Evolutionary conservation across 2,329 filamentous ascomycete species (phyloP), one percentile per base, ranked within the genome.

Genomic region (Penicillium sclerotiorum): DNA sequence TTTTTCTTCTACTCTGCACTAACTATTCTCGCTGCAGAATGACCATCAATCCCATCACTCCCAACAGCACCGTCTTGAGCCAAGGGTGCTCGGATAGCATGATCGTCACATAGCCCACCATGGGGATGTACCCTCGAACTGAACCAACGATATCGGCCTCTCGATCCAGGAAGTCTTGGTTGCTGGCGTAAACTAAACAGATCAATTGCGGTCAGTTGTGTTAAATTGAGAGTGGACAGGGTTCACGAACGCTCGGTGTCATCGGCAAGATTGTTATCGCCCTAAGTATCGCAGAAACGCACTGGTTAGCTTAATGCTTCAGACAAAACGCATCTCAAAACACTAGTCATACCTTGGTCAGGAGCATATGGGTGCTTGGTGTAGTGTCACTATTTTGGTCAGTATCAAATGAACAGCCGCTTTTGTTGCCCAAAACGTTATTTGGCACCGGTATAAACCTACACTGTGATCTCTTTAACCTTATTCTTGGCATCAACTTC

Each of bases 71-170:
- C 36, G 90, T 95, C 82, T 99, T 99, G 62, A 97, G 72, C 93
- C 93, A 97, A 5, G 94, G 94, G 69, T 99, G 87, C 71, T 99
- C 94, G 56, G 89, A 94, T 55, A 99, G 78, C 72, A 97, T 78
- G 62, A 99, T 99, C 1, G 94, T 99, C 38, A 97, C 92, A 67
- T 97, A 97, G 59, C 94, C 94, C 12, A 97, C 91, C 64, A 94
- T 95, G 0, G 94, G 94, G 49, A 97, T 86, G 70, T 95, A 99
- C 30, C 83, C 94, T 9, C 94, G 79, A 6, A 97, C 94, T 60
- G 89, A 95, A 38, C 94, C 94, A n/a, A 37, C 33, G 15, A 43
- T 43, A 30, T 43, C 40, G 15, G 33, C 33, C 18, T 33, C 40
- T 43, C 94, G 83, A 68, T 88, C 86, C 38, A 99, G 80, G 69